phyloP scores from a whole-genome alignment of 139 green algal species.

The Chlamydomonas asymmetrica region DNA sequence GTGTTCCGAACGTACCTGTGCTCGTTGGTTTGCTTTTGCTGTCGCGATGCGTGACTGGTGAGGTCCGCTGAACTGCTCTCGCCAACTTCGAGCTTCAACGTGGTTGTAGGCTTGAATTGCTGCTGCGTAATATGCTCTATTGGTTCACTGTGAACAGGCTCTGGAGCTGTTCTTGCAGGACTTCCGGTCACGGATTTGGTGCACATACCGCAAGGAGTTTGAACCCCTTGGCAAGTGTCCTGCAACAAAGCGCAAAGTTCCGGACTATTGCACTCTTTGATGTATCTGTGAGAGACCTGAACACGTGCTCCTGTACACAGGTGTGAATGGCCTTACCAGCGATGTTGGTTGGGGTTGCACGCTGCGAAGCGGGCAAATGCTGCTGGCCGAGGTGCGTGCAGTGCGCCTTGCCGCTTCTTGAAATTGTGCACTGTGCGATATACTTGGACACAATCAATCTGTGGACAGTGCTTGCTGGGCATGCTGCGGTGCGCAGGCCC shows the following conservation, averaged over 20 bases:
- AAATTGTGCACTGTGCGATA: not conserved
- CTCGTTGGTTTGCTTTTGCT: not conserved
- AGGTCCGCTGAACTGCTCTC: too few relatives aligned
- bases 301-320: too few relatives aligned
- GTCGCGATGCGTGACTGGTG: not conserved
- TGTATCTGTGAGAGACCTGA: too few relatives aligned
- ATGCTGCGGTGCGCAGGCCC: slow-evolving; percentile 76
- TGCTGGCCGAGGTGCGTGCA: slow-evolving; percentile 80
- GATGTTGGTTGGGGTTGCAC: slow-evolving; percentile 96
- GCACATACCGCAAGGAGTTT: slow-evolving; percentile 66
- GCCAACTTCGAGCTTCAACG: too few relatives aligned
- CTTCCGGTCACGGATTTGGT: slow-evolving; percentile 62
- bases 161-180: slow-evolving; percentile 49
- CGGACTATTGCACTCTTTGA: too few relatives aligned
- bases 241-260: too few relatives aligned
- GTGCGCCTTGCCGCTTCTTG: not conserved
- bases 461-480: slow-evolving; percentile 91
- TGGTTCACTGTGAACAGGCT: too few relatives aligned
- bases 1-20: not conserved
- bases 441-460: slow-evolving; percentile 71
- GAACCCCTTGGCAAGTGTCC: slow-evolving; percentile 42
- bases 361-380: slow-evolving; percentile 91
- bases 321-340: too few relatives aligned
- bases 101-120: too few relatives aligned
- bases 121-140: too few relatives aligned